Evolutionary conservation across 495 filamentous ascomycete species (phyloP).

Genomic region (Aspergillus conjunctus): DNA sequence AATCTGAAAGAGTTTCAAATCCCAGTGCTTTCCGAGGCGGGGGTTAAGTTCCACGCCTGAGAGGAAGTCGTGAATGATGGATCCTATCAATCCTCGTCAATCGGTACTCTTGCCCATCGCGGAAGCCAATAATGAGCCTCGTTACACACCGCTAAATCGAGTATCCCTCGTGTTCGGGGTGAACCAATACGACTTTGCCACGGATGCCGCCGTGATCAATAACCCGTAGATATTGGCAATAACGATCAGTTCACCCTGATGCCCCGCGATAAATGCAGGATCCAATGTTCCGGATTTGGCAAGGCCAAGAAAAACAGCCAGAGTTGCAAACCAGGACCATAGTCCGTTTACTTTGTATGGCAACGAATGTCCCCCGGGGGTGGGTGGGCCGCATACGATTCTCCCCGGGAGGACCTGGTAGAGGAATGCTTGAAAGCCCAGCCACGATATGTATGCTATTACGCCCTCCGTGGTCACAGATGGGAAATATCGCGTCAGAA

Average conservation of each 20-base stretch:
- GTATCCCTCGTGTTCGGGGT: not conserved
- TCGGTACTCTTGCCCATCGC: not conserved
- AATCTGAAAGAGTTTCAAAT: conserved; percentile 55
- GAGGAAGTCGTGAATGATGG: not conserved
- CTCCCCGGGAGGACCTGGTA: not conserved
- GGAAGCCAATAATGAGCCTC: not conserved
- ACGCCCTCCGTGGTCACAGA: not conserved
- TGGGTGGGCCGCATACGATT: not conserved
- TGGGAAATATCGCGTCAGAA: not conserved
- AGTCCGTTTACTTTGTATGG: not conserved
- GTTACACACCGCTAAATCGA: not conserved
- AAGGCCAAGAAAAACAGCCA: not conserved
- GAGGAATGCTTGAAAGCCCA: not conserved
- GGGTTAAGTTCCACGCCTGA: conserved; percentile 52
- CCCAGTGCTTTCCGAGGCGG: conserved; percentile 47
- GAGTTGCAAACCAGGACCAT: not conserved
- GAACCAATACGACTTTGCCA: not conserved
- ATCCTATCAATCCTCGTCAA: not conserved
- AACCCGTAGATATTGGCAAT: not conserved
- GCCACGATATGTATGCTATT: not conserved
- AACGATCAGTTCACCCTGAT: not conserved
- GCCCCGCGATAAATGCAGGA: not conserved
- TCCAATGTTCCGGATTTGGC: not conserved
- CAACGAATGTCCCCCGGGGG: not conserved
- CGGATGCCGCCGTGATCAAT: not conserved